Percentiles rank a stretch among this genome's conserved stretches.
phyloP scores from a whole-genome alignment of 805 yeast genomes.

The Saccharomycopsis oosterbeekiorum region DNA sequence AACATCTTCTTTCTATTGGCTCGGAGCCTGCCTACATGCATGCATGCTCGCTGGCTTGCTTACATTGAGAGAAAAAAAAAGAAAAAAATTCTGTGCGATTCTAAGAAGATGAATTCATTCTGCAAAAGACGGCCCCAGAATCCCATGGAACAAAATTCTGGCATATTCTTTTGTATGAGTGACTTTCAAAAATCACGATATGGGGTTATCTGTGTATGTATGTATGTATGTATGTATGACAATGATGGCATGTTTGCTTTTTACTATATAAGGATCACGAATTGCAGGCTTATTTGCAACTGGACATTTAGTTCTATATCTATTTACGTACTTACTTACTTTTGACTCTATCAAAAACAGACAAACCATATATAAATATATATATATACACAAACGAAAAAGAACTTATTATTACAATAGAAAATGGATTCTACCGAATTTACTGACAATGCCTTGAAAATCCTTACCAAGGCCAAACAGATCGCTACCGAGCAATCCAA shows the following conservation, averaged over 20 bases:
- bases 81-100: neutral
- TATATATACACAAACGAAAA: too few relatives aligned
- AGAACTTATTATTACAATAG: neutral
- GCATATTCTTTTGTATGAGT: neutral
- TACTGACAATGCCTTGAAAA: conserved; percentile 85
- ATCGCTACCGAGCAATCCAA: conserved; percentile 80
- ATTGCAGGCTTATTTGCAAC: neutral
- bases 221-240: neutral
- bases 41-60: neutral
- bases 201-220: too few relatives aligned
- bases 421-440: conserved; percentile 64
- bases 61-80: neutral
- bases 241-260: neutral
- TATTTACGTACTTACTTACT: too few relatives aligned
- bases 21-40: neutral
- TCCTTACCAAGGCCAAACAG: conserved; percentile 69
- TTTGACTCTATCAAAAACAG: too few relatives aligned
- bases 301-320: neutral
- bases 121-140: neutral
- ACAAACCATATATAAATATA: neutral
- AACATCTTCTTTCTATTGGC: neutral
- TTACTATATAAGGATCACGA: neutral
- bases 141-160: neutral
- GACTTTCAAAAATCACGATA: too few relatives aligned
- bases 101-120: neutral